A percentile compares a stretch with the other conserved stretches of the same genome.
phyloP scores from a whole-genome alignment of 2,329 filamentous ascomycete species.

The Tolypocladium album region DNA sequence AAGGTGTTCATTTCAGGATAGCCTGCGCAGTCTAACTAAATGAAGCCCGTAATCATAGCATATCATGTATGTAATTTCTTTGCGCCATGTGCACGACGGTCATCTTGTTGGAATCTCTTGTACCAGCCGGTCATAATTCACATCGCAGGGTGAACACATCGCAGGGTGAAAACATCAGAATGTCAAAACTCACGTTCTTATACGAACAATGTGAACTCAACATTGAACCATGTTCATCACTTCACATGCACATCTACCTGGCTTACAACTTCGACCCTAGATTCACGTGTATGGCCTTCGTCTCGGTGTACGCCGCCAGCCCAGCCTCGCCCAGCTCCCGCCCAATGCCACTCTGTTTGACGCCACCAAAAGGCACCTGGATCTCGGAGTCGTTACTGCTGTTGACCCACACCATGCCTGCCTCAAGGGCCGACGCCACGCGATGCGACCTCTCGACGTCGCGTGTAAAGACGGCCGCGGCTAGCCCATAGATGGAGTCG shows the following conservation, averaged over 20 bases:
- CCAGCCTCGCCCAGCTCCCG: conserved; percentile 34
- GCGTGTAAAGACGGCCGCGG: conserved; percentile 49
- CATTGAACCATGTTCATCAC: background rate
- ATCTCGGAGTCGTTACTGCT: conserved; percentile 33
- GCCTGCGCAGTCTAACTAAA: background rate
- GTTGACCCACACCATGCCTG: conserved; percentile 47
- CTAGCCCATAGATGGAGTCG: conserved; percentile 50
- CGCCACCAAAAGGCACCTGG: conserved; percentile 33
- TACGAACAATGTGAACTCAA: background rate
- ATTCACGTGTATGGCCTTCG: conserved; percentile 35
- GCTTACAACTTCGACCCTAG: conserved; percentile 21
- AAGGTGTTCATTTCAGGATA: background rate
- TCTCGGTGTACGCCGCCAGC: conserved; percentile 30
- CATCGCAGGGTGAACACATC: background rate
- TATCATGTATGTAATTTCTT: background rate
- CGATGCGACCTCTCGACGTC: conserved; percentile 40
- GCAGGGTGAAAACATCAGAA: background rate
- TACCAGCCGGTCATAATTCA: background rate
- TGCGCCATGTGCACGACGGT: too few relatives aligned
- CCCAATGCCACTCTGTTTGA: conserved; percentile 38
- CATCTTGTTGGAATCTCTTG: background rate
- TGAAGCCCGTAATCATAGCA: background rate
- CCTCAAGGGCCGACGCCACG: conserved; percentile 45
- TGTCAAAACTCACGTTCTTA: background rate
- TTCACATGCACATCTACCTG: background rate